phyloP scores from a whole-genome alignment of 768 basidiomycete species.

The Psilocybe subaeruginosa region DNA sequence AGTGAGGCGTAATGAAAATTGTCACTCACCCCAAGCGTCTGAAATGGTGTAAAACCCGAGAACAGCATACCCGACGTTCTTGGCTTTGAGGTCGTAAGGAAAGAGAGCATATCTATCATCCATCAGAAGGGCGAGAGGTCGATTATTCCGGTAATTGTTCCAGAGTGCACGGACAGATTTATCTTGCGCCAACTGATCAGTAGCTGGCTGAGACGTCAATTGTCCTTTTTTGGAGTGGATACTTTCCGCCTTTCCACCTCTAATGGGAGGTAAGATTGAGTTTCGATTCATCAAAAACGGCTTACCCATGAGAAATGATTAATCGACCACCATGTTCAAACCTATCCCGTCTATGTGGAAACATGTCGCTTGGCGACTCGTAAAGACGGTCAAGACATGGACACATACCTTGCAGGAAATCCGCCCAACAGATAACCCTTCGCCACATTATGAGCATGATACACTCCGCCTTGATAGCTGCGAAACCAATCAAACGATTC shows the following conservation, averaged over 20 bases:
- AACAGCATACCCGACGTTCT: constrained; percentile 50
- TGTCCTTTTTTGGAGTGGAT: constrained; percentile 46
- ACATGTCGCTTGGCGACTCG: background rate
- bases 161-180: constrained; percentile 73
- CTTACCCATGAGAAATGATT: constrained; percentile 86
- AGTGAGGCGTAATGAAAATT: background rate
- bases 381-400: background rate
- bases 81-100: constrained; percentile 63
- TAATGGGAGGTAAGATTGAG: constrained; percentile 23
- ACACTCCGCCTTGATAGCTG: constrained; percentile 83
- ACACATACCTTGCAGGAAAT: constrained; percentile 64
- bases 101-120: constrained; percentile 77
- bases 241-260: constrained; percentile 73
- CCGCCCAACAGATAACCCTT: constrained; percentile 80
- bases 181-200: constrained; percentile 70
- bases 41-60: constrained; percentile 76
- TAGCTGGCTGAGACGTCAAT: constrained; percentile 43
- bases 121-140: constrained; percentile 70
- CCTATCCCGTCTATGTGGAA: constrained; percentile 59
- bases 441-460: constrained; percentile 58
- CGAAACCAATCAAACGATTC: constrained; percentile 77
- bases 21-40: constrained; percentile 65
- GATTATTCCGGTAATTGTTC: constrained; percentile 51
- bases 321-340: constrained; percentile 67
- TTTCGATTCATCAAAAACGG: background rate